These are phyloP conservation scores for Ajuga chamaepitys DNA, from an alignment of 257 asterid genomes.

Conservation along the genomic window DNA sequence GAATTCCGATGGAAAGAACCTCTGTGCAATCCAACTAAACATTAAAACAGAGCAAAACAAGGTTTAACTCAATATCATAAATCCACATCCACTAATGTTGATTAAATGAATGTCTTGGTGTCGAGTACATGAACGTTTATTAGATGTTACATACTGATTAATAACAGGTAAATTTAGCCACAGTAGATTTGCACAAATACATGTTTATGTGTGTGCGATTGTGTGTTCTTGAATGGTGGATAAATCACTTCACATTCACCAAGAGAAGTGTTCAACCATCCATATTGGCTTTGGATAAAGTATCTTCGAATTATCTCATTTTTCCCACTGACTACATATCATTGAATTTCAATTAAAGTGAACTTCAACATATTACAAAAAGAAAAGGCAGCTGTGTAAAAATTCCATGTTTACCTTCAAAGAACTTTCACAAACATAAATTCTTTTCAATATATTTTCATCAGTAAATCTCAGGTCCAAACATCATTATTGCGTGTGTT, in stretches of 20 bases:
- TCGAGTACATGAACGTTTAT: neutral
- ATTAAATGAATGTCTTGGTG: neutral
- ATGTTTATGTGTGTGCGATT: too few relatives aligned
- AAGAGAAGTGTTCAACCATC: neutral
- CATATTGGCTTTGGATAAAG: neutral
- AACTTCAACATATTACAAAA: neutral
- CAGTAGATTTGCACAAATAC: too few relatives aligned
- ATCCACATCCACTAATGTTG: too few relatives aligned
- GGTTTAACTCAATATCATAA: neutral
- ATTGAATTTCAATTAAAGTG: neutral
- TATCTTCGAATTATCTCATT: neutral
- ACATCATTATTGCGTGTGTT: neutral
- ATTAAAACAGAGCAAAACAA: neutral
- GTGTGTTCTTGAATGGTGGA: too few relatives aligned
- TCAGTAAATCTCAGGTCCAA: neutral
- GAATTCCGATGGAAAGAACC: slow-evolving; percentile 90
- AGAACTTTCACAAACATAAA: neutral
- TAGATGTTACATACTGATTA: too few relatives aligned
- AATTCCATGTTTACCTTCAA: neutral
- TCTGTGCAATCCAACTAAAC: slow-evolving; percentile 35
- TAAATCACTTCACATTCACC: too few relatives aligned
- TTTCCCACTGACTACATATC: neutral
- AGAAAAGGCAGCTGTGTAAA: neutral
- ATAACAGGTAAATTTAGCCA: too few relatives aligned
- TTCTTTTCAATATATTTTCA: neutral